A percentile compares a stretch with the other conserved stretches of the same genome.
These are phyloP conservation scores for Glonium stellatum DNA, from an alignment of 495 filamentous ascomycete genomes.

Conservation along the genomic window DNA sequence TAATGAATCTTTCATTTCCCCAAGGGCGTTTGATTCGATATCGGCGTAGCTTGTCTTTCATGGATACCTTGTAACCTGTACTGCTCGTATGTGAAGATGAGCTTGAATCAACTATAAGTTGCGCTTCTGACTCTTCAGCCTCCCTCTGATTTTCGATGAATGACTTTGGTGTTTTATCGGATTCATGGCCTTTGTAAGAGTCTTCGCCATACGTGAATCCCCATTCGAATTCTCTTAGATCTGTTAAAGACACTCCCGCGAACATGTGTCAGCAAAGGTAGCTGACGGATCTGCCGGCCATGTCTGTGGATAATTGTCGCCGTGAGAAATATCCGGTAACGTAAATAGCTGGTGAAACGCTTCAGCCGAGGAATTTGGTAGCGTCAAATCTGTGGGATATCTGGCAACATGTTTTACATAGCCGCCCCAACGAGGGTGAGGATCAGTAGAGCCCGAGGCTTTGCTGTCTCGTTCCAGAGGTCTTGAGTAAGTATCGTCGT, in stretches of 20 bases:
- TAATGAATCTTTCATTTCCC: too few relatives aligned
- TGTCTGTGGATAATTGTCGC: neutral
- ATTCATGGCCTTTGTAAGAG: too few relatives aligned
- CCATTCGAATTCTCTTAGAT: neutral
- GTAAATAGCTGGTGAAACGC: neutral
- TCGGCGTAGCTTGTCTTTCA: too few relatives aligned
- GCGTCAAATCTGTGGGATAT: neutral
- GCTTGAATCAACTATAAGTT: too few relatives aligned
- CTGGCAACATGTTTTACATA: neutral
- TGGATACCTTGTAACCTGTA: too few relatives aligned
- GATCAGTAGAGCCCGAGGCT: neutral
- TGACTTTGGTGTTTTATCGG: too few relatives aligned
- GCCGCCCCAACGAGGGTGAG: neutral
- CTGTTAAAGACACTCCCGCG: neutral
- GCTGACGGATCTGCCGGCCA: neutral
- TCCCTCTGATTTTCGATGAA: too few relatives aligned
- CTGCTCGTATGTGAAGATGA: too few relatives aligned
- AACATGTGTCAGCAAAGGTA: neutral
- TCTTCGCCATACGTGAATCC: too few relatives aligned
- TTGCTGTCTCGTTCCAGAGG: neutral
- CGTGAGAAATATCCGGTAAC: neutral
- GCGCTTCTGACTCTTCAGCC: too few relatives aligned
- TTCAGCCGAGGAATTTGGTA: neutral
- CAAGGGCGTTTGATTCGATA: too few relatives aligned
- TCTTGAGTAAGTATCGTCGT: neutral